These are phyloP conservation scores for Fomitopsis betulina DNA, from an alignment of 1,284 basidiomycete genomes.

Conservation along the genomic window DNA sequence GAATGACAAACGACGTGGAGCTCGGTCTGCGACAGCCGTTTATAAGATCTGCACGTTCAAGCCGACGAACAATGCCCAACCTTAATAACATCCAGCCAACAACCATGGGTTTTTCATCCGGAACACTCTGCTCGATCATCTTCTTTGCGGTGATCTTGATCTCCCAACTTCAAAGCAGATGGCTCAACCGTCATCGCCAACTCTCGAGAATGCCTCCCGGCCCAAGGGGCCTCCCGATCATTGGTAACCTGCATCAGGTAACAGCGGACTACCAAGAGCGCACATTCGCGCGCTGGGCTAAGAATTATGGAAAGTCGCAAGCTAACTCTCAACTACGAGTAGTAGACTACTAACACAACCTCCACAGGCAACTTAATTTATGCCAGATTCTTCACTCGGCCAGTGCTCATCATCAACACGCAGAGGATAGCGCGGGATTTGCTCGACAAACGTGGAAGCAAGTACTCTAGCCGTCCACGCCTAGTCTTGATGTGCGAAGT, in stretches of 20 bases:
- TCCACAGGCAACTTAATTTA: too few relatives aligned
- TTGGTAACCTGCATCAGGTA: conserved; percentile 15
- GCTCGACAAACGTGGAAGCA: background rate
- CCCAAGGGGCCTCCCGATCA: conserved; percentile 10
- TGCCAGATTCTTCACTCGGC: background rate
- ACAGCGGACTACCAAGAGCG: background rate
- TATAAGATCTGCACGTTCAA: too few relatives aligned
- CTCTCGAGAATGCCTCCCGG: conserved; percentile 12
- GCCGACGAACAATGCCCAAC: too few relatives aligned
- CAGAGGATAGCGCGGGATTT: background rate
- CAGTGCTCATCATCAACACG: background rate
- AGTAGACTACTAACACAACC: background rate
- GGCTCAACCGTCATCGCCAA: too few relatives aligned
- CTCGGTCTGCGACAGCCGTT: too few relatives aligned
- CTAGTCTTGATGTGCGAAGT: background rate
- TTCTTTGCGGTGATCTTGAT: too few relatives aligned
- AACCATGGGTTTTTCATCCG: too few relatives aligned
- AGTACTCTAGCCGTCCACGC: background rate
- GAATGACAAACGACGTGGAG: too few relatives aligned
- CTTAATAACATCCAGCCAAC: too few relatives aligned
- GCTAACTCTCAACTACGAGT: conserved; percentile 8
- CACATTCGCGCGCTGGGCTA: background rate
- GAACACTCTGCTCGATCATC: too few relatives aligned
- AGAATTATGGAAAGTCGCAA: background rate
- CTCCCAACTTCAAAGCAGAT: too few relatives aligned